Conservation (phyloP, 2,329 filamentous ascomycete genomes). For the Elsinoe perseae region DNA sequence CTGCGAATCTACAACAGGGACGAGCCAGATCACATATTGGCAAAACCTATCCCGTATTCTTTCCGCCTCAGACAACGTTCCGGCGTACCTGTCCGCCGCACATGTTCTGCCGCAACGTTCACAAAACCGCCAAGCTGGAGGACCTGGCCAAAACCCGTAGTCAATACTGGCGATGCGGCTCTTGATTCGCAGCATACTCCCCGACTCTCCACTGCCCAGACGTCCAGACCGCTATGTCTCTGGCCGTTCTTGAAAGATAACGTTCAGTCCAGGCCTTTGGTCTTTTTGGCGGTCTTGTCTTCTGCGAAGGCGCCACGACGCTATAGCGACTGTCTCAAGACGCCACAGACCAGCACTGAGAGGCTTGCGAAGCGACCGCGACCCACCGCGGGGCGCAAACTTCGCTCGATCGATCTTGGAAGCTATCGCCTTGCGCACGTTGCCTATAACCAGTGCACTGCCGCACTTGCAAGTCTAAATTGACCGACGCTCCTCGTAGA, state of each 20-base stretch:
- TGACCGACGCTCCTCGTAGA: background rate
- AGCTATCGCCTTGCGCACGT: conserved; percentile 6
- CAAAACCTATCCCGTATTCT: background rate
- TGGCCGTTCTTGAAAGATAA: conserved; percentile 1
- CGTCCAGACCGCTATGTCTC: conserved; percentile 8
- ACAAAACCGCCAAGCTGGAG: background rate
- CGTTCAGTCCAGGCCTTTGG: conserved; percentile 1
- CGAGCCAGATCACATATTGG: background rate
- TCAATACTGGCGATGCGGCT: background rate
- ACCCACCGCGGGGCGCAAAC: background rate
- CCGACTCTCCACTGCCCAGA: background rate
- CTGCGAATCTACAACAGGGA: background rate
- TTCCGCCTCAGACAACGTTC: conserved; percentile 7
- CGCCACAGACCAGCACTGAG: background rate
- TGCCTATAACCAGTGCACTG: background rate
- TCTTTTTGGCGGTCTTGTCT: background rate
- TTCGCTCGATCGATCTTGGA: conserved; percentile 3
- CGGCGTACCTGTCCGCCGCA: background rate
- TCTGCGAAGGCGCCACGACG: background rate
- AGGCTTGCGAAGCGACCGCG: background rate
- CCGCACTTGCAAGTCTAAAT: background rate
- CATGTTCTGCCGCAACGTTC: background rate
- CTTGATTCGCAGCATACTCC: background rate
- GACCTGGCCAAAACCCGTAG: background rate
- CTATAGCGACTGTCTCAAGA: background rate